A percentile compares a stretch with the other conserved stretches of the same genome.
These are phyloP conservation scores for Passiflora organensis DNA, from an alignment of 345 rosid species.

Conservation along the genomic window DNA sequence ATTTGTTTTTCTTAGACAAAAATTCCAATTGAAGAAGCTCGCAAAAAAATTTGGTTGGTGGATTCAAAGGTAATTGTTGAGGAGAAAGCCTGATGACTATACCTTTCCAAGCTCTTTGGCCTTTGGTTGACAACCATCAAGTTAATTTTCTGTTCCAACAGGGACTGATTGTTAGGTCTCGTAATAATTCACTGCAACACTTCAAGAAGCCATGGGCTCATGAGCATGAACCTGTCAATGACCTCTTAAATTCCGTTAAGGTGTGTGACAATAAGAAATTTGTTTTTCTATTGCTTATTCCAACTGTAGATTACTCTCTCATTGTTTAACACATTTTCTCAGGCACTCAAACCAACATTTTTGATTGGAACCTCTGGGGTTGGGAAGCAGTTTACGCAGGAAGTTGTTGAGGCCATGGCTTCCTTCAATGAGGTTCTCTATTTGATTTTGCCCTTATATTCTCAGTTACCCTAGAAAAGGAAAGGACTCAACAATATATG, in stretches of 20 bases:
- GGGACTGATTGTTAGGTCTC: constrained; percentile 77
- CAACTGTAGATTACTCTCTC: background rate
- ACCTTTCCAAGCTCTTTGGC: background rate
- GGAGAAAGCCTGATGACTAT: background rate
- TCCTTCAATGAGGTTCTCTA: constrained; percentile 55
- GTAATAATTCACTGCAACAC: constrained; percentile 73
- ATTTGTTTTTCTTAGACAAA: constrained; percentile 32
- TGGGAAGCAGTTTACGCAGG: constrained; percentile 79
- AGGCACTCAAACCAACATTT: constrained; percentile 89
- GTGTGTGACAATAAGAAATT: constrained; percentile 26
- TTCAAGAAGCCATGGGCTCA: constrained; percentile 97
- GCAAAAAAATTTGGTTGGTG: constrained; percentile 90
- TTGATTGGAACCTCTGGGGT: constrained; percentile 90
- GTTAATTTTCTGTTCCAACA: constrained; percentile 11
- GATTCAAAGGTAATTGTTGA: constrained; percentile 68
- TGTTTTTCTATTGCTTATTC: background rate
- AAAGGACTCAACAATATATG: background rate
- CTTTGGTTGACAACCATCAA: background rate
- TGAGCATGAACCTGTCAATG: constrained; percentile 65
- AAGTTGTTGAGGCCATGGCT: constrained; percentile 81
- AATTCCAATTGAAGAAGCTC: constrained; percentile 59
- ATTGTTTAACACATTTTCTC: constrained; percentile 7
- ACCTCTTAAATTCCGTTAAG: constrained; percentile 65
- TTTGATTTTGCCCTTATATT: too few species aligned
- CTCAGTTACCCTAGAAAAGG: too few species aligned